Conservation (phyloP, 1,139 yeast species). For the Yamadazyma pseudoaaseri region DNA sequence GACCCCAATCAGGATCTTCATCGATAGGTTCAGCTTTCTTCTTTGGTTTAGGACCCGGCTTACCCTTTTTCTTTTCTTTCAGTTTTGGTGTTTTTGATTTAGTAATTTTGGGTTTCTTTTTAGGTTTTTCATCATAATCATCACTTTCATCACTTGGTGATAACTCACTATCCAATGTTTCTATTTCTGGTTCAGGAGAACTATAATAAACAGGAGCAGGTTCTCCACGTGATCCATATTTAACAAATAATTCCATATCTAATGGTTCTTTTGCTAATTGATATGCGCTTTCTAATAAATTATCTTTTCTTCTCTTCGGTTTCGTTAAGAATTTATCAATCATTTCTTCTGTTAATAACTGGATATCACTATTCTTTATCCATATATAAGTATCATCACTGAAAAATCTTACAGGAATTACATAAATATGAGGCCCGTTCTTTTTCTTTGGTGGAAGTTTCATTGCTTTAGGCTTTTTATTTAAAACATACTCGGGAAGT, state of each 20-base stretch:
- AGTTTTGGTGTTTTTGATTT: slow-evolving; percentile 13
- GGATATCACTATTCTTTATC: slow-evolving; percentile 49
- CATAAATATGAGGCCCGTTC: slow-evolving; percentile 15
- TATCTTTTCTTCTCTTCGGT: slow-evolving; percentile 34
- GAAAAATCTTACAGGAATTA: slow-evolving; percentile 56
- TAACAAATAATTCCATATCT: slow-evolving; percentile 41
- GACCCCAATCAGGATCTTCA: slow-evolving; percentile 46
- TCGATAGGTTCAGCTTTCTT: slow-evolving; percentile 3
- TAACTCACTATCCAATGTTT: slow-evolving; percentile 10
- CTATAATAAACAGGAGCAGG: slow-evolving; percentile 21
- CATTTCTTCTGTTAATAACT: slow-evolving; percentile 22
- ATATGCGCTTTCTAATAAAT: slow-evolving; percentile 37
- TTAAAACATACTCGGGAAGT: slow-evolving; percentile 53
- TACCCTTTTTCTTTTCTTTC: slow-evolving; percentile 4
- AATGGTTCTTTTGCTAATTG: slow-evolving; percentile 42
- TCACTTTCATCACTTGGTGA: slow-evolving; percentile 6
- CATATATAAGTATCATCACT: slow-evolving; percentile 68
- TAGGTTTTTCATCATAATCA: slow-evolving; percentile 1
- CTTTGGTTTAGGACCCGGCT: slow-evolving; percentile 8
- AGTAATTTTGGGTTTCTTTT: slow-evolving; percentile 13
- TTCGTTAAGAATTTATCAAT: slow-evolving; percentile 28
- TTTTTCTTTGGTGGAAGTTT: slow-evolving; percentile 18
- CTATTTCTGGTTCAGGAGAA: slow-evolving; percentile 9
- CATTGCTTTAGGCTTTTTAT: slow-evolving; percentile 45
- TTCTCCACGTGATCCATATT: slow-evolving; percentile 41